A percentile compares a stretch with the other conserved stretches of the same genome.
Conservation (phyloP, 2,329 filamentous ascomycete genomes). For the Hypoxylon sp. region DNA sequence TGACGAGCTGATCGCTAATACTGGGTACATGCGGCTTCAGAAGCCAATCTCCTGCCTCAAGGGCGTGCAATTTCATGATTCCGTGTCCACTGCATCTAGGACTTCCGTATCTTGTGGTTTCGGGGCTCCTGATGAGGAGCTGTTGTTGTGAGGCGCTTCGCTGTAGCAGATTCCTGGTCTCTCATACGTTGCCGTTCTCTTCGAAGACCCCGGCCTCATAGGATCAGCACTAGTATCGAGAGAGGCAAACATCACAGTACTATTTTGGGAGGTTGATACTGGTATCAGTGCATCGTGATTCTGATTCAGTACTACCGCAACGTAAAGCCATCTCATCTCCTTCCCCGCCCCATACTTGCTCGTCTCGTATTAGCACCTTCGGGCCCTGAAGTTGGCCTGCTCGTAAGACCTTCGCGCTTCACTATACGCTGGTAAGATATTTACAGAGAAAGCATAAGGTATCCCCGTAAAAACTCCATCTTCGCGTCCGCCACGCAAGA, state of each 20-base stretch:
- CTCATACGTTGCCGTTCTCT: too few species aligned
- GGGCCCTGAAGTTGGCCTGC: constrained; percentile 18
- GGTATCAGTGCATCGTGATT: constrained; percentile 1
- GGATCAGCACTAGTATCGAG: neutral
- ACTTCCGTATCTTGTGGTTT: too few species aligned
- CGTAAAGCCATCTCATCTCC: constrained; percentile 6
- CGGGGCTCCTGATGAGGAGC: too few species aligned
- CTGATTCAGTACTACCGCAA: constrained; percentile 26
- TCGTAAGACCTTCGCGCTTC: constrained; percentile 20
- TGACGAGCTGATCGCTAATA: too few species aligned
- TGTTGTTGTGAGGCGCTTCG: too few species aligned
- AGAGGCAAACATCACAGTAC: neutral
- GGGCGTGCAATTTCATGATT: too few species aligned
- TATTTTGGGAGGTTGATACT: neutral
- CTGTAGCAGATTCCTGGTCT: too few species aligned
- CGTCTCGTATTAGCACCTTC: constrained; percentile 11
- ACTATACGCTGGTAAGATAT: constrained; percentile 21
- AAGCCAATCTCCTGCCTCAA: too few species aligned
- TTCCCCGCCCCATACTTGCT: constrained; percentile 1
- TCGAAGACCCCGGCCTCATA: neutral
- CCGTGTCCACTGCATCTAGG: too few species aligned
- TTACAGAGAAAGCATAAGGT: constrained; percentile 21
- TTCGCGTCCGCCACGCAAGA: constrained; percentile 9
- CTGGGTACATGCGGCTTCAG: too few species aligned
- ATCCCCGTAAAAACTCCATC: constrained; percentile 15